Base-by-base conservation (phyloP, 257 asterid species). In the Ballota nigra region DNA sequence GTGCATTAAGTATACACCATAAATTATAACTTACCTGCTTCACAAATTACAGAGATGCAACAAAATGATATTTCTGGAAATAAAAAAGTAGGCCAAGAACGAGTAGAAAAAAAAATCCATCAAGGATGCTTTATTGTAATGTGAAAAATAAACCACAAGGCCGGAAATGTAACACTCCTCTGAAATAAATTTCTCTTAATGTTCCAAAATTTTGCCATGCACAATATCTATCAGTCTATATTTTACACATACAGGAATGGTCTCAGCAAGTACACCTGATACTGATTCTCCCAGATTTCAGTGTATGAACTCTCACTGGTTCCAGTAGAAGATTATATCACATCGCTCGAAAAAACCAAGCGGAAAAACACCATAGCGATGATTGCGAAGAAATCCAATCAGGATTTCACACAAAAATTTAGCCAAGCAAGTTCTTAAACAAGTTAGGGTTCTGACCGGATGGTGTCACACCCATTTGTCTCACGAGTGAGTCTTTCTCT, bases 391-490 rank as follows among this genome's bases (percentile, higher is more conserved):
- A 81, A 66, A 80, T 52, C 56, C 38, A 55, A 53, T 16, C 70
- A 41, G 45, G 23, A 47, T 76, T 68, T 24, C 71, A 13, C 41
- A 58, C 64, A 38, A 28, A 33, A 52, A 33, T 43, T 31, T 77
- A 92, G 80, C 97, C 89, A 58, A 92, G 93, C 81, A 95, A 78
- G 80, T 95, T 95, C 72, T 78, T 85, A 67, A 95, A 95, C 77
- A 95, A 83, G 82, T 81, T 92, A 68, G 99, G 98, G 79, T 89
- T 89, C 86, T 89, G 94, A 76, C 90, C 86, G 19, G 95, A 77
- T 52, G 97, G 98, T 15, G 88, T 85, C 79, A 89, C 95, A 0
- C 99, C 99, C 88, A 95, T 52, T 74, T 95, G 99, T 80, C 99
- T 88, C 23, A 88, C 99, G 11, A 82, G 89, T 26, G 97, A 89